Evolutionary conservation across 345 rosid species (phyloP), one percentile per base, ranked within the genome.

Genomic region (Lumnitzera racemosa): DNA sequence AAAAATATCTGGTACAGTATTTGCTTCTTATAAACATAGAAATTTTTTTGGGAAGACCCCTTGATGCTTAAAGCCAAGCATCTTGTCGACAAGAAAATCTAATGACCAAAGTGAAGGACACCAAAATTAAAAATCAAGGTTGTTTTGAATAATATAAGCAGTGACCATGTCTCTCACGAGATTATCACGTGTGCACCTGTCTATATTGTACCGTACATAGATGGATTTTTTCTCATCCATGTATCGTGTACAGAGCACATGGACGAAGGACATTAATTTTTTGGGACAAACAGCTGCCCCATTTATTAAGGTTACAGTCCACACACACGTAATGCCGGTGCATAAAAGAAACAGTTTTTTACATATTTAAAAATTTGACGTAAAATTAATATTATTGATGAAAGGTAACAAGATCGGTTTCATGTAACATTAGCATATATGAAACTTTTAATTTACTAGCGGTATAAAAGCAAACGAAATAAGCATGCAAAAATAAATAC

Each of bases 81-180:
- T 12, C 14, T 12, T 47, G 50, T 47, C 49, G 61, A 61, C 57
- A 61, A 47, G 52, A 17, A 56, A 48, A 13, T 46, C 25, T 24
- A 57, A 24, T 1, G 47, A 41, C 31, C 46, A 24, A 12, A 12
- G 62, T 16, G 51, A 47, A 46, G 14, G 48, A 23, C 7, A 27
- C 12, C 55, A 50, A 46, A 46, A 36, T 61, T 65, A 61, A 61
- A 60, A 64, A 68, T 73, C 81, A 52, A 51, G 59, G 70, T 11
- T 76, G 81, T 71, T 78, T 72, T 12, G 62, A 3, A 23, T 15
- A 16, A 15, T 0, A 11, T 52, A 53, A 74, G 70, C 83, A 74
- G 49, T 8, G 70, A 56, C 80, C 76, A 70, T 61, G 74, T 70
- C 74, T 17, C 66, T 62, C 83, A 65, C 76, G 71, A 55, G 73